These are phyloP conservation scores for Solanum rostratum DNA, from an alignment of 257 asterid species.

Conservation along the genomic window DNA sequence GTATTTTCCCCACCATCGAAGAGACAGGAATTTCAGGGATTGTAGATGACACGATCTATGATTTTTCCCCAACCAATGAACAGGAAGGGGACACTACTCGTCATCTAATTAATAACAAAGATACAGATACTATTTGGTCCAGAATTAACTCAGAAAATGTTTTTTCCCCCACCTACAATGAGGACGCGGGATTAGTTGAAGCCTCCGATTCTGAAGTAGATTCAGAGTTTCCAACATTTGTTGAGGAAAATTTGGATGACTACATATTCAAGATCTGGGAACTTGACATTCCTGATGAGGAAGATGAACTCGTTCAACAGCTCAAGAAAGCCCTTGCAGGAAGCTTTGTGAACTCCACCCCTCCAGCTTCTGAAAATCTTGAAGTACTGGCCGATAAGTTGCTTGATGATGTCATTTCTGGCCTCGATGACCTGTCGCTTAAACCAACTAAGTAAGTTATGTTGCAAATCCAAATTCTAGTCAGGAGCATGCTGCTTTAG, in stretches of 20 bases:
- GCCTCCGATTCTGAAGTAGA: slow-evolving; percentile 18
- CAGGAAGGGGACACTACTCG: slow-evolving; percentile 7
- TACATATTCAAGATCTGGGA: slow-evolving; percentile 42
- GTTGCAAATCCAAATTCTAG: not conserved
- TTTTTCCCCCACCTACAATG: slow-evolving; percentile 47
- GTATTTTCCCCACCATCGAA: not conserved
- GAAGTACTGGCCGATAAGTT: slow-evolving; percentile 8
- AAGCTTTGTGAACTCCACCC: slow-evolving; percentile 3
- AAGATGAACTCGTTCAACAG: slow-evolving; percentile 16
- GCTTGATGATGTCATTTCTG: slow-evolving; percentile 38
- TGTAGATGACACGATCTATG: slow-evolving; percentile 1
- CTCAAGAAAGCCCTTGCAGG: slow-evolving; percentile 19
- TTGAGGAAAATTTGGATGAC: slow-evolving; percentile 9
- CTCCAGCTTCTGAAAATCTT: slow-evolving; percentile 16
- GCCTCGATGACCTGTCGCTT: slow-evolving; percentile 49
- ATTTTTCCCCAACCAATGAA: slow-evolving; percentile 1
- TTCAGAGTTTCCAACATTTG: slow-evolving; percentile 15
- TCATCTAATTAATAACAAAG: not conserved
- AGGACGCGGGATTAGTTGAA: slow-evolving; percentile 20
- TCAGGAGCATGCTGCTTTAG: not conserved
- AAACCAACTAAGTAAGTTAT: not conserved
- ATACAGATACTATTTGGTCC: slow-evolving; percentile 26
- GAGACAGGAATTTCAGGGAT: not conserved
- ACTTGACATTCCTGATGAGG: slow-evolving; percentile 20
- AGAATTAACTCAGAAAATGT: slow-evolving; percentile 22